Evolutionary conservation across 768 basidiomycete species (phyloP), one percentile per base, ranked within the genome.

Genomic region (Vishniacozyma victoriae): DNA sequence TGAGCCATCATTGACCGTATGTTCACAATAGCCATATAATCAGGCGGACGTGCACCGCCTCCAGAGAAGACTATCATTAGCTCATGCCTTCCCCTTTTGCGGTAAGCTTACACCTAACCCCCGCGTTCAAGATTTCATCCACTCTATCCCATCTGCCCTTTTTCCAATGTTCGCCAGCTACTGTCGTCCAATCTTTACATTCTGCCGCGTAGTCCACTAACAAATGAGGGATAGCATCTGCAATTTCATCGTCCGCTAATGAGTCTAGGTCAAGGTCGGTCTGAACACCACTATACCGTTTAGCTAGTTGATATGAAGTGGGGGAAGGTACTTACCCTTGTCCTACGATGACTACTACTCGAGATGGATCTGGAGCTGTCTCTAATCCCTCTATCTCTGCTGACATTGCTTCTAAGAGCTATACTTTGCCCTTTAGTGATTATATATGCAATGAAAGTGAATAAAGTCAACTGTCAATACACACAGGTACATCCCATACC

Each of bases 121-220:
- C 90, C 41, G 79, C 76, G 25, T 75, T 72, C 23, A 83, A 82
- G 40, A 92, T 83, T 56, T 79, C 80, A 70, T 90, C 84, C 12
- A 89, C 89, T 6, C 81, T 83, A 20, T 82, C 80, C 41, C 86
- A 73, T 55, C 82, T 79, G 0, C 85, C 86, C 57, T 82, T 78
- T 53, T 85, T 75, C 85, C 88, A 89, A 62, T 93, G 92, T 72
- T 92, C 90, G 14, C 81, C 82, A 7, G 89, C 88, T 18, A 92
- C 44, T 29, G 66, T 36, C 7, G 64, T 59, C 71, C 71, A 71
- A 36, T 70, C 64, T 41, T 67, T 67, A 25, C 67, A 64, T 54
- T 69, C 62, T 22, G 70, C 70, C n/a, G 67, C 61, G 44, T 72
- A 69, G 50, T 73, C 69, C 47, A 58, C 85, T 82, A 41, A 85